Base-by-base conservation (phyloP, 2,329 filamentous ascomycete species). In the Aspergillus jensenii region DNA sequence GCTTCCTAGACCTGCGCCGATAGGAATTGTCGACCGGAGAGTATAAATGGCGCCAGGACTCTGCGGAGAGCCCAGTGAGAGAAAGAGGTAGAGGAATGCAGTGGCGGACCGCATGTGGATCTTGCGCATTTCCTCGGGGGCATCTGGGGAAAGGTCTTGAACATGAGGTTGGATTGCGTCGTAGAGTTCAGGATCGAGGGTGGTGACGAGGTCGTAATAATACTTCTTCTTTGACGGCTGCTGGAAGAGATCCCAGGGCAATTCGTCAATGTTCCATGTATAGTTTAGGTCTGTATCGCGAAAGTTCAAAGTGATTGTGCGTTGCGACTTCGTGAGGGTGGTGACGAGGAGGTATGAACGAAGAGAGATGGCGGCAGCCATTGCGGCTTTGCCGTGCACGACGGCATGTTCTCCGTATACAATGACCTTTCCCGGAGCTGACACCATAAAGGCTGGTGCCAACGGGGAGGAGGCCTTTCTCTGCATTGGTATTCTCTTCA, bases 391-490 rank as follows among this genome's bases (percentile, higher is more conserved):
- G 71, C 93, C 93, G 71, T 99, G 87, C 19, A 99, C 95, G n/a
- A 98, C 95, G 2, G 95, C 90, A 79, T 99, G 95, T 76, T 99
- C 95, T 65, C 95, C 95, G 78, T 93, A 98, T 53, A 98, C 91
- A 74, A 99, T 99, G 71, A 97, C 95, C 75, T 99, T 99, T 63
- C 93, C 96, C 0, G 95, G 95, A 2, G 96, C 93, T 15, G 95
- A 98, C 57, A 98, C 93, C 90, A 99, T 96, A 74, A 99, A 99
- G 60, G 93, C 81, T 44, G 93, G 93, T 77, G 95, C 83, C 79
- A 88, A 84, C 1, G 86, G 85, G 49, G 83, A 83, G 21, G 79
- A 81, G 6, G 73, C 59, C 61, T 81, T 80, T 55, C 77, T 71
- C 37, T 62, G 51, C 61, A 69, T 67, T 19, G 59, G 46, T 44